Evolutionary conservation across 768 basidiomycete genomes (phyloP), one percentile per base, ranked within the genome.

Genomic region (Boletus speciosus): DNA sequence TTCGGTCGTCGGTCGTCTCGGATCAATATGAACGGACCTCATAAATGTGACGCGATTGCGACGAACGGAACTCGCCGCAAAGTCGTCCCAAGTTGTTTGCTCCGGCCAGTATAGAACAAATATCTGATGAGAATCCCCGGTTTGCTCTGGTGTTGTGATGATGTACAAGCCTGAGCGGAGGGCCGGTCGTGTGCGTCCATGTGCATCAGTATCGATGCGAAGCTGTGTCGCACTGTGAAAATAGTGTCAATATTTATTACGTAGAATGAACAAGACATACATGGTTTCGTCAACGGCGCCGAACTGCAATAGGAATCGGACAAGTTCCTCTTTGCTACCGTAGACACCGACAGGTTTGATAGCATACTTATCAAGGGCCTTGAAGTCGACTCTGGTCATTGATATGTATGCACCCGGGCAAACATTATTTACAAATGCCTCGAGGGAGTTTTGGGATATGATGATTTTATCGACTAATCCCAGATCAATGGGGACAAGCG

Each of bases 31-130:
- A 7, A 52, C 67, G 37, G 65, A 81, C 84, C 83, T 68, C 81
- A 85, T 84, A 58, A 85, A 85, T 0, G 82, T 81, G 3, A 79
- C 70, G 5, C 84, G 73, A 66, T 84, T 85, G 3, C 77, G 74
- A 29, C 71, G 61, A 45, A 81, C 74, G 5, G 80, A 69, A 1
- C 74, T 67, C 6, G 67, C 35, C 0, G 80, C 76, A 14, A 71
- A 66, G 61, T 84, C 81, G 32, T 78, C 63, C 84, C 84, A 85
- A 0, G 83, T 84, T 0, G 68, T 73, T 31, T 80, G 73, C 54
- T 86, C 81, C 0, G 83, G 83, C 84, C 85, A 86, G 53, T 81
- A 84, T 6, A 85, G 59, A 15, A 82, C 73, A 47, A 79, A 81
- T 7, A 79, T 47, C 23, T 70, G 61, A 23, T 71, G 63, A 2